Evolutionary conservation across 148 eudicot species (phyloP).

Genomic region (Beta vulgaris): DNA sequence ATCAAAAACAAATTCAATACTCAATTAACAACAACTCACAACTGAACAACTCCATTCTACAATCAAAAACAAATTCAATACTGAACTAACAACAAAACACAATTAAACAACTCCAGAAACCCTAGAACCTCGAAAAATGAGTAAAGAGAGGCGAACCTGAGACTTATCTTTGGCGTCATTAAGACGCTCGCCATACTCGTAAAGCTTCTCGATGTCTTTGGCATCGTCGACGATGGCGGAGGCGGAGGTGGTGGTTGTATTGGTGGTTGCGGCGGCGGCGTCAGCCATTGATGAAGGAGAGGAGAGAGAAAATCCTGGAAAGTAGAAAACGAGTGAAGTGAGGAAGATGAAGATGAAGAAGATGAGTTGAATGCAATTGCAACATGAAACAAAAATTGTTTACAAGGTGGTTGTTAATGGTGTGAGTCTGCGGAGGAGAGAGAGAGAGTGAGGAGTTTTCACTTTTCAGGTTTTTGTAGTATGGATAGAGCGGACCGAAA

Average conservation of each 20-base stretch:
- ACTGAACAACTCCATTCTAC: too few species aligned
- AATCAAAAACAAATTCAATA: too few species aligned
- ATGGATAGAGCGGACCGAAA: too few species aligned
- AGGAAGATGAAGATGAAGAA: slow-evolving; percentile 23
- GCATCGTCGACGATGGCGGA: slow-evolving; percentile 40
- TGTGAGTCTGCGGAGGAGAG: background rate
- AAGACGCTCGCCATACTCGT: slow-evolving; percentile 84
- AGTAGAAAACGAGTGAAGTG: too few species aligned
- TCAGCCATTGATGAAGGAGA: slow-evolving; percentile 47
- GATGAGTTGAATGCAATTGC: background rate
- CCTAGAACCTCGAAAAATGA: slow-evolving; percentile 32
- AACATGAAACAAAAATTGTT: background rate
- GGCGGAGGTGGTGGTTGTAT: slow-evolving; percentile 22
- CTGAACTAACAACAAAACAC: too few species aligned
- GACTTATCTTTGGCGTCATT: slow-evolving; percentile 89
- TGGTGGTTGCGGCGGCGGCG: slow-evolving; percentile 34
- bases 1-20: too few species aligned
- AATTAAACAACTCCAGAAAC: slow-evolving; percentile 2
- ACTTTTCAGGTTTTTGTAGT: too few species aligned
- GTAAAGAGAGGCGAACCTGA: slow-evolving; percentile 42
- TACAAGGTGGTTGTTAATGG: background rate
- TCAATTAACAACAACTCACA: too few species aligned
- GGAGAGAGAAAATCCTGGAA: too few species aligned
- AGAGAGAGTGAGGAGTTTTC: too few species aligned
- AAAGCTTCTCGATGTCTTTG: slow-evolving; percentile 74